Percentiles rank a stretch among this genome's conserved stretches.
Evolutionary conservation across 352 stramenopile genomes (phyloP).

Genomic region (Globisporangium emineosum): DNA sequence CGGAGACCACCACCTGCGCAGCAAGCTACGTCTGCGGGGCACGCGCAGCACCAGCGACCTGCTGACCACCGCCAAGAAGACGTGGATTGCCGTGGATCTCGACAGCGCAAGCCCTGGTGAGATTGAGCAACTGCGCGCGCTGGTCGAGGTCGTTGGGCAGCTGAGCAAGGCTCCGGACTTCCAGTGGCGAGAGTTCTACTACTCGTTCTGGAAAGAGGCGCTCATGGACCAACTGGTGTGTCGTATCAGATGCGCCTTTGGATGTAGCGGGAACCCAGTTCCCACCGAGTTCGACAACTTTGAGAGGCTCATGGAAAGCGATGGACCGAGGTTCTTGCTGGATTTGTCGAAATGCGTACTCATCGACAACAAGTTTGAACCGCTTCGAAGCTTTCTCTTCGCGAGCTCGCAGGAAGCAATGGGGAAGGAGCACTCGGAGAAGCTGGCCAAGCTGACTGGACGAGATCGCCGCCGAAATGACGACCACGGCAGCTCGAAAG

Average conservation of each 20-base stretch:
- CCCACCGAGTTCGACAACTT: not conserved
- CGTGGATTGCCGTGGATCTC: conserved; percentile 1
- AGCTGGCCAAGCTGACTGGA: not conserved
- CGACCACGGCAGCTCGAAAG: not conserved
- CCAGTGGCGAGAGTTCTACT: conserved; percentile 1
- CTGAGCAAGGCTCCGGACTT: not conserved
- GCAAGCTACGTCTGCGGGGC: not conserved
- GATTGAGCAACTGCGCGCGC: not conserved
- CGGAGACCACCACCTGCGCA: not conserved
- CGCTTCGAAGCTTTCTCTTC: conserved; percentile 3
- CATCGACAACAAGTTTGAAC: not conserved
- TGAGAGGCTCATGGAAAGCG: conserved; percentile 3
- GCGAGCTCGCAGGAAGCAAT: not conserved
- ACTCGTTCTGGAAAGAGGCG: not conserved
- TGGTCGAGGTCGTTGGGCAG: conserved; percentile 4
- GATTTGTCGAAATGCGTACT: not conserved
- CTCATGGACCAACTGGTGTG: not conserved
- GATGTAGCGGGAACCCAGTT: not conserved
- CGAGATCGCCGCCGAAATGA: not conserved
- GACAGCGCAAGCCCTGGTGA: not conserved
- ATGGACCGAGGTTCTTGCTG: not conserved
- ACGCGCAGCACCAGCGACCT: not conserved
- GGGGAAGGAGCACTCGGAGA: not conserved
- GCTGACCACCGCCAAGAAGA: conserved; percentile 1
- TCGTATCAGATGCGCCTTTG: not conserved